Evolutionary conservation across 768 basidiomycete genomes (phyloP), one percentile per base, ranked within the genome.

Genomic region (Boletus rufocinnamomeus): DNA sequence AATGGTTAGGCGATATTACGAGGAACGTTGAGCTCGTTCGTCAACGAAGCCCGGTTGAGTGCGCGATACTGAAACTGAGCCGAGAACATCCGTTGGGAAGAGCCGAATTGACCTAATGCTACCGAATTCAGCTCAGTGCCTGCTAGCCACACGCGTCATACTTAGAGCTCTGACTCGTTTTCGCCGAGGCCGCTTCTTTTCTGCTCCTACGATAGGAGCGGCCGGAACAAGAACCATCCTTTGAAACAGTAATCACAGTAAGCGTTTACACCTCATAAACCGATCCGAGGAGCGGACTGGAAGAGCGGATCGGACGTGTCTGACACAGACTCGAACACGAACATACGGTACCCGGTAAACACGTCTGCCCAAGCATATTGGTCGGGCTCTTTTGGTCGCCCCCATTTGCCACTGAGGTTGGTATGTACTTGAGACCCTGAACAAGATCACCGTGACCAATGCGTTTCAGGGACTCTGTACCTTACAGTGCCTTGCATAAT

Each of bases 1-100:
- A 30, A 60, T 21, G 47, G 49, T 66, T 70, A 69, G 64, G 66
- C 67, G 69, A 69, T 54, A 68, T 69, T 62, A 62, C 60, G 21
- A 50, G 55, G 56, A 70, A 66, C 59, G 58, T 58, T 54, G 52
- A 44, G 32, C 52, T 13, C 13, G 35, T 1, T 57, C 40, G 43
- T 44, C 63, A 27, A 23, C 37, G 47, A 56, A 61, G 54, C 51
- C 48, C 50, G 51, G 57, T 27, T 44, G 52, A 59, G 61, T n/a
- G 28, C 47, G n/a, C 38, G 44, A 56, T 21, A 34, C 40, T 13
- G 34, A 49, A 38, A 56, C 38, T 50, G 59, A 59, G 62, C 66
- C 69, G 69, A 69, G 28, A 60, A 16, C 30, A n/a, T 40, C 56
- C 54, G 49, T 30, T 56, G 50, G 41, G 49, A 56, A 37, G 10